Percentiles rank a stretch among this genome's conserved stretches.
phyloP scores from a whole-genome alignment of 2,329 filamentous ascomycete species.

The Pseudonectria foliicola region DNA sequence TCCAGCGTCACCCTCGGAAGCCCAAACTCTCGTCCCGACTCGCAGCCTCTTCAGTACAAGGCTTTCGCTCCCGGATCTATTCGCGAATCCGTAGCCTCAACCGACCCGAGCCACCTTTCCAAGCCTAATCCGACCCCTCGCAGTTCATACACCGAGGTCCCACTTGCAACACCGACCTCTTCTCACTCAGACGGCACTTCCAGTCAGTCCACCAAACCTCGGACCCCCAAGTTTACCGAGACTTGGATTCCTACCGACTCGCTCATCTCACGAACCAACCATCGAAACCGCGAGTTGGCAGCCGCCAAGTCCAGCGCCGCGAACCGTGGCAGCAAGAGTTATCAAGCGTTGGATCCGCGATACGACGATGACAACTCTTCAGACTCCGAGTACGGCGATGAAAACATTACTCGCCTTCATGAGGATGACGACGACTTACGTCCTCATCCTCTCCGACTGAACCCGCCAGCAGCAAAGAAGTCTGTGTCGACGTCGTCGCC shows the following conservation, averaged over 20 bases:
- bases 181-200: constrained; percentile 19
- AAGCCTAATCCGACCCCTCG: constrained; percentile 29
- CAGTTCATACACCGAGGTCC: constrained; percentile 44
- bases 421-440: constrained; percentile 26
- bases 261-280: constrained; percentile 46
- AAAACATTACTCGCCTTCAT: constrained; percentile 24
- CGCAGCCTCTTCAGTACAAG: constrained; percentile 51
- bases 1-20: constrained; percentile 52
- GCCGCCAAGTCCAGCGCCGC: constrained; percentile 27
- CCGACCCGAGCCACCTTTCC: constrained; percentile 42
- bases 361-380: constrained; percentile 35
- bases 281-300: constrained; percentile 40
- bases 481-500: constrained; percentile 4
- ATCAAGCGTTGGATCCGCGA: constrained; percentile 39
- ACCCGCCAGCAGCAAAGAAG: constrained; percentile 31
- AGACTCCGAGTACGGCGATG: constrained; percentile 35
- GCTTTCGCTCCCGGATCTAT: constrained; percentile 36
- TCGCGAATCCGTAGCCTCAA: constrained; percentile 36
- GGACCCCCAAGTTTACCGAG: constrained; percentile 44
- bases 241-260: constrained; percentile 49
- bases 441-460: constrained; percentile 47
- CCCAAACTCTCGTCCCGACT: constrained; percentile 46
- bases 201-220: constrained; percentile 24
- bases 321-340: constrained; percentile 30
- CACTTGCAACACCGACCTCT: constrained; percentile 33